Evolutionary conservation across 495 filamentous ascomycete genomes (phyloP).

Genomic region (Lophiotrema nucula): DNA sequence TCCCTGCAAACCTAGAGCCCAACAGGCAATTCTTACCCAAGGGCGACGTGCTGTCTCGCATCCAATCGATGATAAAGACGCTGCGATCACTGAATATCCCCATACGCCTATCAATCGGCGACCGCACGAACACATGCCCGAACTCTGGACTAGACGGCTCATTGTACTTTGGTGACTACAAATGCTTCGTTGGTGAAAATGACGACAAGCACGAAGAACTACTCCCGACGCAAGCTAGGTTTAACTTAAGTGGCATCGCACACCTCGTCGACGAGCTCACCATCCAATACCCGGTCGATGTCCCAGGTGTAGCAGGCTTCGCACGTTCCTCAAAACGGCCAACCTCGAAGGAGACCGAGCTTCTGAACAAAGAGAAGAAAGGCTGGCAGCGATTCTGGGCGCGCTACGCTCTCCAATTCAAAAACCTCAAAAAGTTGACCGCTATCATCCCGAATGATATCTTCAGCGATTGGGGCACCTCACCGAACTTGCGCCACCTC

Average conservation of each 20-base stretch:
- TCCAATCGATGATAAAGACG: slow-evolving; percentile 15
- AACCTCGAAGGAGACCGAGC: slow-evolving; percentile 8
- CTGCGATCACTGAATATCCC: slow-evolving; percentile 24
- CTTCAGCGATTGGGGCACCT: slow-evolving; percentile 27
- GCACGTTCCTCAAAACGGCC: slow-evolving; percentile 3
- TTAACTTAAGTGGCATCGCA: slow-evolving; percentile 29
- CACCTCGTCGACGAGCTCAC: slow-evolving; percentile 30
- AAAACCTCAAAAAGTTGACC: slow-evolving; percentile 26
- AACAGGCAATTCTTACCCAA: slow-evolving; percentile 18
- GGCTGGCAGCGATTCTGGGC: slow-evolving; percentile 31
- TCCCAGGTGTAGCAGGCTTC: slow-evolving; percentile 26
- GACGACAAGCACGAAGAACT: slow-evolving; percentile 16
- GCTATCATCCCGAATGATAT: slow-evolving; percentile 21
- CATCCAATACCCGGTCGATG: slow-evolving; percentile 30
- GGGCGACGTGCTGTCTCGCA: slow-evolving; percentile 17
- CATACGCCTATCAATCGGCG: slow-evolving; percentile 24
- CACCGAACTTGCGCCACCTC: neutral
- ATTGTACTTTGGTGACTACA: slow-evolving; percentile 29
- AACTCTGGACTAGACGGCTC: slow-evolving; percentile 23
- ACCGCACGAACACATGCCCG: slow-evolving; percentile 12
- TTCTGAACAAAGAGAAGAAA: slow-evolving; percentile 21
- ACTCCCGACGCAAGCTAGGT: slow-evolving; percentile 21
- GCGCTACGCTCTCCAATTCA: slow-evolving; percentile 26
- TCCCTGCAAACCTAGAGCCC: slow-evolving; percentile 25
- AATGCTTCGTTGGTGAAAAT: slow-evolving; percentile 17